A percentile compares a stretch with the other conserved stretches of the same genome.
These are phyloP conservation scores for Corrigiola litoralis DNA, from an alignment of 179 eudicot species.

Conservation along the genomic window DNA sequence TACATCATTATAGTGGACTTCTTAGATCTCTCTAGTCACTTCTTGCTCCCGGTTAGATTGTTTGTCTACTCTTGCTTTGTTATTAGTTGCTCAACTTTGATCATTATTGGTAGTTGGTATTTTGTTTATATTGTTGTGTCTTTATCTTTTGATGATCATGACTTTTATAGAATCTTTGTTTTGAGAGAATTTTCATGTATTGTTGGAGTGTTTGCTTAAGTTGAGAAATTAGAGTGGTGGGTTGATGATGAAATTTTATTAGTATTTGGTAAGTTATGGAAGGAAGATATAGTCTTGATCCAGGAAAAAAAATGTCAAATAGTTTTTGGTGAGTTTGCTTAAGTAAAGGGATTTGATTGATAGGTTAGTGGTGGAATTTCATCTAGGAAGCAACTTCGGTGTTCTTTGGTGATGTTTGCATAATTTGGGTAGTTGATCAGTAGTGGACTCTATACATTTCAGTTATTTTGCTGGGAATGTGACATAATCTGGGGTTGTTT, in stretches of 20 bases:
- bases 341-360: not conserved
- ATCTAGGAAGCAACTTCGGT: not conserved
- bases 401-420: not conserved
- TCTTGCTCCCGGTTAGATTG: constrained; percentile 4
- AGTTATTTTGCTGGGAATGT: not conserved
- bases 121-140: no score
- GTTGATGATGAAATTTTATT: constrained; percentile 6
- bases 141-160: constrained; percentile 1
- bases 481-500: constrained; percentile 2
- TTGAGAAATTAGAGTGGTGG: constrained; percentile 19
- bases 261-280: not conserved
- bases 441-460: not conserved
- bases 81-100: not conserved
- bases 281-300: not conserved
- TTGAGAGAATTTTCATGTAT: not conserved
- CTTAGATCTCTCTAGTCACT: constrained; percentile 21
- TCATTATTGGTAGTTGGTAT: constrained; percentile 1
- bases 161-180: not conserved
- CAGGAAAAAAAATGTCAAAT: no score
- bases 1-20: not conserved
- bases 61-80: not conserved
- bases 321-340: not conserved
- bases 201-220: constrained; percentile 5
- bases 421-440: not conserved
- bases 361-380: constrained; percentile 8